Percentiles rank a stretch among this genome's conserved stretches.
These are phyloP conservation scores for Populus simonii DNA, from an alignment of 345 rosid genomes.

Conservation along the genomic window DNA sequence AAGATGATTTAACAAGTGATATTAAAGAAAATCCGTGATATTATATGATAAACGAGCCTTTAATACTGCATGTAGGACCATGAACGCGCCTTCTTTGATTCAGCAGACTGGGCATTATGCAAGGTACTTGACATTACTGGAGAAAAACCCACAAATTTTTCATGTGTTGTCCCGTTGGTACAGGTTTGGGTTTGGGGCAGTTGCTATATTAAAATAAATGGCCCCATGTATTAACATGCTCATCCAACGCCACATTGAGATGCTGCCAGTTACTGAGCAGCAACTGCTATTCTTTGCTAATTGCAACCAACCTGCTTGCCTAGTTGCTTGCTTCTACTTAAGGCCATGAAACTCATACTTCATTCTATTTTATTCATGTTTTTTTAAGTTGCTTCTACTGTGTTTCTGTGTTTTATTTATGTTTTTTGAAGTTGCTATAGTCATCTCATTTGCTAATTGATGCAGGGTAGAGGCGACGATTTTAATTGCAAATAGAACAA, in stretches of 20 bases:
- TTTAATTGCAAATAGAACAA: background rate
- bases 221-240: background rate
- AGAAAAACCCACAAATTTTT: background rate
- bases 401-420: no score
- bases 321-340: no score
- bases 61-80: conserved; percentile 41
- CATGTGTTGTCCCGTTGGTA: background rate
- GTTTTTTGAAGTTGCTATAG: no score
- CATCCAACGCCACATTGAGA: no score
- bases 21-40: background rate
- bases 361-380: no score
- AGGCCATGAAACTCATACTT: background rate
- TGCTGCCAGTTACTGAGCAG: no score
- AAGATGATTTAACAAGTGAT: background rate
- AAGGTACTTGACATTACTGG: conserved; percentile 42
- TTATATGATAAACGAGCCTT: background rate
- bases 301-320: no score
- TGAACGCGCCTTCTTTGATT: conserved; percentile 85
- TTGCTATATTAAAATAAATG: background rate
- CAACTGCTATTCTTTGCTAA: no score
- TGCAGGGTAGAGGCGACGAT: no score
- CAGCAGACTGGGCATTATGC: conserved; percentile 85
- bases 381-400: no score
- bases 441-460: no score
- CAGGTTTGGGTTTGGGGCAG: background rate